Evolutionary conservation across 257 asterid genomes (phyloP).

Genomic region (Echites panduratus): DNA sequence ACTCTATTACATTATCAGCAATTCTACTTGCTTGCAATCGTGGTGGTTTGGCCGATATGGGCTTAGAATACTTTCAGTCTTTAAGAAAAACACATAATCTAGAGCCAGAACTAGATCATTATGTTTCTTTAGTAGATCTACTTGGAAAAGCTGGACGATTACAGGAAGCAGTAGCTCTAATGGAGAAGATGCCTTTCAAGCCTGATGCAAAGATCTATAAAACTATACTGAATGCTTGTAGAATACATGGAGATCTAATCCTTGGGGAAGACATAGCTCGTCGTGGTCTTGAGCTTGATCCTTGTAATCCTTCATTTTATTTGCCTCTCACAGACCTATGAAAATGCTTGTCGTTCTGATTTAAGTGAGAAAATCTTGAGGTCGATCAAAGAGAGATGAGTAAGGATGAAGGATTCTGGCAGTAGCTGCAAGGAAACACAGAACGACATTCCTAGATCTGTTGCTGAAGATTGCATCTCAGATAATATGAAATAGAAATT

Average conservation of each 20-base stretch:
- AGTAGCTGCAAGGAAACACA: slow-evolving; percentile 41
- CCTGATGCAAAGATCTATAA: slow-evolving; percentile 46
- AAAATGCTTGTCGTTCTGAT: slow-evolving; percentile 29
- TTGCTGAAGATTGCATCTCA: not conserved
- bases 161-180: slow-evolving; percentile 37
- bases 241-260: slow-evolving; percentile 27
- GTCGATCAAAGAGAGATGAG: slow-evolving; percentile 25
- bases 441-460: not conserved
- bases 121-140: slow-evolving; percentile 49
- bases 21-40: slow-evolving; percentile 47
- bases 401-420: slow-evolving; percentile 27
- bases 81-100: slow-evolving; percentile 33
- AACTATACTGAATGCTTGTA: slow-evolving; percentile 43
- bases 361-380: slow-evolving; percentile 28
- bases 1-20: slow-evolving; percentile 39
- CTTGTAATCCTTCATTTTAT: slow-evolving; percentile 33
- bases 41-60: slow-evolving; percentile 43
- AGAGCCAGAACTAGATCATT: slow-evolving; percentile 43
- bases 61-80: slow-evolving; percentile 30
- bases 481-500: not conserved
- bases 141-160: slow-evolving; percentile 44
- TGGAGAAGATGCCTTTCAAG: slow-evolving; percentile 37
- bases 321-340: slow-evolving; percentile 34
- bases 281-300: slow-evolving; percentile 36
- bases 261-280: slow-evolving; percentile 29